phyloP scores from a whole-genome alignment of 495 filamentous ascomycete genomes.

The Paragyromitra xinjiangensis region DNA sequence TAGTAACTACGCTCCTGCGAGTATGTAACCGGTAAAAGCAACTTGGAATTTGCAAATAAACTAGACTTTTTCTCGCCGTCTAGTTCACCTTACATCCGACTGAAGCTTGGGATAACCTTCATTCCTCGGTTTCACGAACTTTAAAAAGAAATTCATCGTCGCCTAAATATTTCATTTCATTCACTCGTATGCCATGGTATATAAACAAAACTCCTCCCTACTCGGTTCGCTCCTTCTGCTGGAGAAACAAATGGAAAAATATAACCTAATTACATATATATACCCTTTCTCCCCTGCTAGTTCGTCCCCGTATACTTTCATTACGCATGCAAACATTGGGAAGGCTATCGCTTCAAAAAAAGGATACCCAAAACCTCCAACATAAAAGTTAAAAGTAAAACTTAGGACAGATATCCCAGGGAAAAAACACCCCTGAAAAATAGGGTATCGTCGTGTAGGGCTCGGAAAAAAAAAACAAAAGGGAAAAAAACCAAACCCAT shows the following conservation, averaged over 20 bases:
- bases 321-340: constrained; percentile 1
- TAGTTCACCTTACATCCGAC: no score
- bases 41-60: no score
- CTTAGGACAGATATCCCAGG: not conserved
- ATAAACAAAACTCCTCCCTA: constrained; percentile 11
- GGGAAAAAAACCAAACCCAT: constrained; percentile 24
- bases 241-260: not conserved
- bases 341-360: constrained; percentile 12
- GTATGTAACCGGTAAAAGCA: no score
- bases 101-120: not conserved
- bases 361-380: not conserved
- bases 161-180: not conserved
- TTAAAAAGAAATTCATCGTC: not conserved
- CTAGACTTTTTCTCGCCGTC: no score
- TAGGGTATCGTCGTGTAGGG: not conserved
- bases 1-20: no score
- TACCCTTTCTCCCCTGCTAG: not conserved
- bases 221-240: not conserved
- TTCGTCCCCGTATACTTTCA: constrained; percentile 3
- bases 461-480: constrained; percentile 9
- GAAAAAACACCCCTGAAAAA: not conserved
- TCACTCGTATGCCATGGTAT: constrained; percentile 1
- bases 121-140: not conserved
- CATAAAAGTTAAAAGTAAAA: constrained; percentile 3
- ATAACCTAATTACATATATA: constrained; percentile 25